Percentiles rank a stretch among this genome's conserved stretches.
Evolutionary conservation across 1,284 basidiomycete genomes (phyloP).

Genomic region (Melampsora larici-populina): DNA sequence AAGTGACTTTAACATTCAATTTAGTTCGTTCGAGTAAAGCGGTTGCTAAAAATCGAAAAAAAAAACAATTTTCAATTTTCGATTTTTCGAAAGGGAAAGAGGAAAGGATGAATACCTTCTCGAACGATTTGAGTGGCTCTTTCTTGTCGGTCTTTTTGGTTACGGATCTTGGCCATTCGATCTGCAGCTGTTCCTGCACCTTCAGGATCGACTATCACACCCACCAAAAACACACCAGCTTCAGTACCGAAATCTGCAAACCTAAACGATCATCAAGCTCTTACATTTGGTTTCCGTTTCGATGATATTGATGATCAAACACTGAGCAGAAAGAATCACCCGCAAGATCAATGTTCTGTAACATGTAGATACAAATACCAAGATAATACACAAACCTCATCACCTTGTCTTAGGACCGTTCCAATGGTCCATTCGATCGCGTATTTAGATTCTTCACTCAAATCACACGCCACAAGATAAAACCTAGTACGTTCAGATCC

Average conservation of each 20-base stretch:
- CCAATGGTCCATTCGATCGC: slow-evolving; percentile 9
- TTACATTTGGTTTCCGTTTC: slow-evolving; percentile 5
- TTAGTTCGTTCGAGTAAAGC: background rate
- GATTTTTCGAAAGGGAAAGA: no score
- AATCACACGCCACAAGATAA: slow-evolving; percentile 11
- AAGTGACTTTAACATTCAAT: background rate
- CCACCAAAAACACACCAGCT: background rate
- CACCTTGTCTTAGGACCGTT: slow-evolving; percentile 2
- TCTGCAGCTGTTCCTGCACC: background rate
- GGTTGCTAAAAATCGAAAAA: background rate
- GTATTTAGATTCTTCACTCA: slow-evolving; percentile 5
- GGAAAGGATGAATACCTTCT: background rate
- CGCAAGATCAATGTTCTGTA: no score
- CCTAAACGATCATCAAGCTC: background rate
- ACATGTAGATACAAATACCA: no score
- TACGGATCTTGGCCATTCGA: background rate
- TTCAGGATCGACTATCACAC: background rate
- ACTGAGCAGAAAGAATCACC: background rate
- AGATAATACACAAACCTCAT: no score
- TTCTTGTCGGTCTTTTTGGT: slow-evolving; percentile 13
- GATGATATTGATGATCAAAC: background rate
- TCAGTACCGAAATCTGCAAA: background rate
- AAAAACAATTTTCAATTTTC: background rate
- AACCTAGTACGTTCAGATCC: background rate
- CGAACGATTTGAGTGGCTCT: background rate